A percentile compares a stretch with the other conserved stretches of the same genome.
These are phyloP conservation scores for Fomitopsis schrenkii DNA, from an alignment of 1,284 basidiomycete genomes.

Conservation along the genomic window DNA sequence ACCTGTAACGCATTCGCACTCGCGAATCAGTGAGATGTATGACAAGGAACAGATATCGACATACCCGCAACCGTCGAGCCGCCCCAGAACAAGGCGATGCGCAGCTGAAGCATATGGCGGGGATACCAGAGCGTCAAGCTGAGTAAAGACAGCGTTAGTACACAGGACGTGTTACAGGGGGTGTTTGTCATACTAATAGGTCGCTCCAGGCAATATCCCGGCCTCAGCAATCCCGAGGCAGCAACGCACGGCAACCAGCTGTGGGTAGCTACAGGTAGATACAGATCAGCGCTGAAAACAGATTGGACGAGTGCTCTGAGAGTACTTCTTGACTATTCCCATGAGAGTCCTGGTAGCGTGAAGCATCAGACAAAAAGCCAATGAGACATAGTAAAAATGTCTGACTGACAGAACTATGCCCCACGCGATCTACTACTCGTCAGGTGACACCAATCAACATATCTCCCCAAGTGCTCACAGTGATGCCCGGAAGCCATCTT, in stretches of 20 bases:
- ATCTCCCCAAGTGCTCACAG: slow-evolving; percentile 10
- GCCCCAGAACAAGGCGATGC: slow-evolving; percentile 32
- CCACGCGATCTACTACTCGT: slow-evolving; percentile 20
- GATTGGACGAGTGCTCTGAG: not conserved
- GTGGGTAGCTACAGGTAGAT: slow-evolving; percentile 41
- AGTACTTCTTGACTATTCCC: slow-evolving; percentile 60
- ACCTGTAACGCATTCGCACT: slow-evolving; percentile 4
- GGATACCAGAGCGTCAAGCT: slow-evolving; percentile 32
- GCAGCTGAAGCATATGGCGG: slow-evolving; percentile 29
- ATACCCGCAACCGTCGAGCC: slow-evolving; percentile 26
- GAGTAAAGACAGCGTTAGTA: not conserved
- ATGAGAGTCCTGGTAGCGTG: slow-evolving; percentile 46
- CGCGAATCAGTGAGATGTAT: slow-evolving; percentile 9
- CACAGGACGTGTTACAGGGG: no score
- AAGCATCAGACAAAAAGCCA: slow-evolving; percentile 31
- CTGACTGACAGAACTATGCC: slow-evolving; percentile 20
- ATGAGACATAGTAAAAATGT: not conserved
- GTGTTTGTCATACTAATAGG: slow-evolving; percentile 42
- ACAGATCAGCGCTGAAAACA: slow-evolving; percentile 1
- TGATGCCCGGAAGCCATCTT: slow-evolving; percentile 30
- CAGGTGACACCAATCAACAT: not conserved
- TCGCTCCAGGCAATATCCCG: slow-evolving; percentile 65
- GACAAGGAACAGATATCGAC: not conserved
- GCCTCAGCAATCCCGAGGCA: slow-evolving; percentile 66
- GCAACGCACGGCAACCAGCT: slow-evolving; percentile 57